Evolutionary conservation across 345 rosid genomes (phyloP).

Genomic region (Brassica juncea): DNA sequence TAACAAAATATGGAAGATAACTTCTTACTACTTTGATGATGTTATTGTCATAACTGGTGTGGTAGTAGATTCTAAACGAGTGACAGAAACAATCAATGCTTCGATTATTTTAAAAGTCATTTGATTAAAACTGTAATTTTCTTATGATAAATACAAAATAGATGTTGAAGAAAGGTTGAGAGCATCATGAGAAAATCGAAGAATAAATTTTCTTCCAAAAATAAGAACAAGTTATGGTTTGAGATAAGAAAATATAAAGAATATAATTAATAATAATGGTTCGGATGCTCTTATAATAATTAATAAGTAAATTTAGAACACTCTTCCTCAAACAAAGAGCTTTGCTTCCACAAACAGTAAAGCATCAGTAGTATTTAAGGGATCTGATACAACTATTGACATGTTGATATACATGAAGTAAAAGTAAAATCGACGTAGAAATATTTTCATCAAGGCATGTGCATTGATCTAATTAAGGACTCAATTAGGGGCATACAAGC

Average conservation of each 20-base stretch:
- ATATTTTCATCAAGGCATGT: too few relatives aligned
- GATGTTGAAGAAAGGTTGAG: not conserved
- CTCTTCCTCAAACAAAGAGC: not conserved
- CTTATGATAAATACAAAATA: not conserved
- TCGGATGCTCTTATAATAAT: too few relatives aligned
- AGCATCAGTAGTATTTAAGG: not conserved
- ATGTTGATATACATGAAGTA: not conserved
- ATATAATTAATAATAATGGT: not conserved
- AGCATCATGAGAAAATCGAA: not conserved
- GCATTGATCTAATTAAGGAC: too few relatives aligned
- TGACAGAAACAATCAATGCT: not conserved
- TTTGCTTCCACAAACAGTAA: too few relatives aligned
- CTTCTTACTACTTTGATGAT: not conserved
- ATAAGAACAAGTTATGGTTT: not conserved
- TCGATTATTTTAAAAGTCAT: too few relatives aligned
- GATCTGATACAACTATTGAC: not conserved
- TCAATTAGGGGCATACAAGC: too few relatives aligned
- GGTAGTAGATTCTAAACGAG: not conserved
- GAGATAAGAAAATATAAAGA: not conserved
- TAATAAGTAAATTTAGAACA: too few relatives aligned
- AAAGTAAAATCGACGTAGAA: not conserved
- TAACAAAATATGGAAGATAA: not conserved
- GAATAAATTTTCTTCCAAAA: not conserved
- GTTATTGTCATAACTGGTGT: not conserved
- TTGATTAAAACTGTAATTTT: not conserved